Base-by-base conservation (phyloP, 2,329 filamentous ascomycete genomes). In the Pyrenophora seminiperda region DNA sequence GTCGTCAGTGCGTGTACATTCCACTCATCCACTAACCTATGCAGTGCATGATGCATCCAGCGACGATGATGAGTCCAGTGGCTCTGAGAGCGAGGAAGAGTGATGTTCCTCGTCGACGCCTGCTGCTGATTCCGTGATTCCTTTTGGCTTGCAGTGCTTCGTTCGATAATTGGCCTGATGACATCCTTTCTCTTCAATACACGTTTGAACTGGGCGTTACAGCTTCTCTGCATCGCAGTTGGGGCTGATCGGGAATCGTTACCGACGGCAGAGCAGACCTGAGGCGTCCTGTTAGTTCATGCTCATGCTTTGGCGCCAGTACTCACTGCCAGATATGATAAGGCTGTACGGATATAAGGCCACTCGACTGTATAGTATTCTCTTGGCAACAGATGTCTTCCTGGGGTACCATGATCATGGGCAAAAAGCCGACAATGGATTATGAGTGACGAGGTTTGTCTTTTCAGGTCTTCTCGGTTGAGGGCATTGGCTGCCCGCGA, bases 41-140 rank as follows among this genome's bases (percentile, higher is more conserved):
- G 19, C 52, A 68, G 64, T 67, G 43, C 66, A 73, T 50, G 73
- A 71, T 50, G 78, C 80, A 37, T 79, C 78, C 32, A 82, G 79
- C 60, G 81, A 81, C 47, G 75, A 76, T 41, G 58, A 71, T 61
- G 40, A 77, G 74, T 56, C 68, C 9, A 78, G 76, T 54, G 81
- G 79, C 61, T 83, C 81, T 4, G 82, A 84, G 61, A 76, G 75
- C 52, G 74, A 76, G 53, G 75, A 77, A 55, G 75, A 77, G 62
- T 76, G 67, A 63, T 36, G 24, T 19, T 31, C 13, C 18, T 36
- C 36, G 22, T 42, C 39, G 9, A 29, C 20, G 30, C 30, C 40
- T 22, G 24, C 19, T 51, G 37, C 43, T 38, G 34, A 40, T 40
- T 38, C 50, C 41, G 58, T 59, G 50, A 54, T 38, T 15, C 24